Percentiles rank a stretch among this genome's conserved stretches.
phyloP scores from a whole-genome alignment of 352 stramenopile species.

The Saprolegnia parasitica region DNA sequence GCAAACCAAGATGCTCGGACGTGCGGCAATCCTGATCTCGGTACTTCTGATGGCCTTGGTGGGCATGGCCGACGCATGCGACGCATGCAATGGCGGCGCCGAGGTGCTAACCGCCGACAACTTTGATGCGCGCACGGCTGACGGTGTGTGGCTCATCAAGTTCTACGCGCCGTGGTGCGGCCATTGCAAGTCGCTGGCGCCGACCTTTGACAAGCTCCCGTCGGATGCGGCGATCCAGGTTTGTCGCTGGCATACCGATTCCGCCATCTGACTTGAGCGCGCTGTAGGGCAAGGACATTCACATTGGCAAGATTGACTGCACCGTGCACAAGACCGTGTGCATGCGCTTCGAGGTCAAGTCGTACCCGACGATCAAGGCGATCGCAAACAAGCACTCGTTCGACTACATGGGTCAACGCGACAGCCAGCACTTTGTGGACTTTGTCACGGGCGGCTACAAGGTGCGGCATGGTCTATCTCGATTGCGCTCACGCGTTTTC shows the following conservation, averaged over 20 bases:
- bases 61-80: not conserved
- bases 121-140: slow-evolving; percentile 20
- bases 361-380: slow-evolving; percentile 80
- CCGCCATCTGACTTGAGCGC: no score
- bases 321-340: slow-evolving; percentile 66
- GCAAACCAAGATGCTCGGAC: not conserved
- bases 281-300: slow-evolving; percentile 36
- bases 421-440: slow-evolving; percentile 47
- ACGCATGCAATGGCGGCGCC: slow-evolving; percentile 5
- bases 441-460: slow-evolving; percentile 62
- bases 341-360: slow-evolving; percentile 73
- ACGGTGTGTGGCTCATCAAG: slow-evolving; percentile 37
- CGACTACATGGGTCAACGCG: slow-evolving; percentile 64
- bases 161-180: slow-evolving; percentile 80
- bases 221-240: slow-evolving; percentile 14
- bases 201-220: slow-evolving; percentile 12
- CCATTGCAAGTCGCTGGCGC: slow-evolving; percentile 67
- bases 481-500: not conserved
- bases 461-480: slow-evolving; percentile 32
- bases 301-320: slow-evolving; percentile 73
- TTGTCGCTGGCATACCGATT: not conserved
- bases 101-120: slow-evolving; percentile 7
- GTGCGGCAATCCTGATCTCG: slow-evolving; percentile 11
- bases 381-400: slow-evolving; percentile 53
- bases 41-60: slow-evolving; percentile 2